Base-by-base conservation (phyloP, 2,329 filamentous ascomycete genomes). In the Endothia cerciana region DNA sequence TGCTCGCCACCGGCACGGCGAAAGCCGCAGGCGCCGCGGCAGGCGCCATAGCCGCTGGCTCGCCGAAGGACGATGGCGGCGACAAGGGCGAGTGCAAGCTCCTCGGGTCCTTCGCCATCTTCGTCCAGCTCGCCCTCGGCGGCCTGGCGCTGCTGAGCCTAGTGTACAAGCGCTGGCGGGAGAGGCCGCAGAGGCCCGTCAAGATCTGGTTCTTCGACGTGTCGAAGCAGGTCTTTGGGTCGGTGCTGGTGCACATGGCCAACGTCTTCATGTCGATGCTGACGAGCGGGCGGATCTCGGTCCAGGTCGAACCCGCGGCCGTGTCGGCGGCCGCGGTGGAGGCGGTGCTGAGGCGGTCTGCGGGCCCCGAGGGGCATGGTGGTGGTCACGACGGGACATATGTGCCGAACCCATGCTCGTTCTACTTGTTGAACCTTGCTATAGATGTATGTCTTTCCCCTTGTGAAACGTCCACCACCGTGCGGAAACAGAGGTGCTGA, bases 181-280 rank as follows among this genome's bases (percentile, higher is more conserved):
- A 99, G 79, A 86, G 92, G 65, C 94, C 95, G 1, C 94, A 97
- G 76, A 87, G 95, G 64, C 94, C 94, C 0, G 75, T 98, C 74
- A 97, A 96, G 84, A 93, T 99, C 70, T 99, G 95, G 94, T 94
- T 92, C 77, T 99, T 98, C 77, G 95, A 99, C 75, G 95, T 89
- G 30, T 97, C 93, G 40, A 99, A 99, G 82, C 95, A 99, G 82
- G 93, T 99, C 63, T 91, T 98, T 73, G 95, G 95, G 28, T 96
- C 93, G 38, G 89, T 93, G 56, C 84, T 99, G 76, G 88, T 97
- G 41, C 95, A 99, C 79, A 84, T 94, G 55, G 92, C 94, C 71
- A 99, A 99, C 75, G 85, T 99, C 62, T 88, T 97, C 77, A 97
- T 99, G 91, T 96, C 93, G 57, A 93, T 98, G 91, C 85, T 99